Evolutionary conservation across 2,329 filamentous ascomycete genomes (phyloP), one percentile per base, ranked within the genome.

Genomic region (Cladosporium oxysporum): DNA sequence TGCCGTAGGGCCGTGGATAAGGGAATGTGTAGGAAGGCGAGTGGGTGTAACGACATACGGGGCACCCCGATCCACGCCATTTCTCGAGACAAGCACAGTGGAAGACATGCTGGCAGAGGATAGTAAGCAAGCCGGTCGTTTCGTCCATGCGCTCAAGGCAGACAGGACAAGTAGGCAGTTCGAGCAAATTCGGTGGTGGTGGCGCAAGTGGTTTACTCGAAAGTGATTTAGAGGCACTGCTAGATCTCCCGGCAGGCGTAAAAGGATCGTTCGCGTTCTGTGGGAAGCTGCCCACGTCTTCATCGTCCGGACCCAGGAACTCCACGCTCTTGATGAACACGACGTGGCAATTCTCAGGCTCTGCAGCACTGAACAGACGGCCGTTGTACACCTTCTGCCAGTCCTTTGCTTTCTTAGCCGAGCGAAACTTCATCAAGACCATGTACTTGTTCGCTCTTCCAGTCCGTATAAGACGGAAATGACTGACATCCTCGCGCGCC

Each of bases 121-220:
- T 98, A 0, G 95, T 99, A 75, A 99, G 87, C 2, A 99, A 83
- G 0, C 95, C 95, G 0, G 93, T 96, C 0, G 93, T 97, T 76
- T 98, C 94, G 74, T 99, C 95, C 95, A 99, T 99, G 58, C 94
- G 90, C 77, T 99, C 95, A 5, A 99, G 85, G 71, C 95, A 99
- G 11, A 99, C 95, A 0, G 95, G 93, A 70, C 95, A 99, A 1
- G 95, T 98, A 1, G 95, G 95, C 14, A 99, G 82, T 79, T 99
- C 95, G 63, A 97, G 85, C 1, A 98, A 84, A 59, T 91, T 90
- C 1, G 93, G 91, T 0, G 94, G 97, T 1, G 87, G 87, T n/a
- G 88, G 88, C 14, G 88, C 86, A n/a, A 87, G 79, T 12, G 88
- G 88, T 74, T 89, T 90, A 8, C 81, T 82, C 2, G 85, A 74